These are phyloP conservation scores for Sphagnurus paluster DNA, from an alignment of 1,284 basidiomycete species.

Conservation along the genomic window DNA sequence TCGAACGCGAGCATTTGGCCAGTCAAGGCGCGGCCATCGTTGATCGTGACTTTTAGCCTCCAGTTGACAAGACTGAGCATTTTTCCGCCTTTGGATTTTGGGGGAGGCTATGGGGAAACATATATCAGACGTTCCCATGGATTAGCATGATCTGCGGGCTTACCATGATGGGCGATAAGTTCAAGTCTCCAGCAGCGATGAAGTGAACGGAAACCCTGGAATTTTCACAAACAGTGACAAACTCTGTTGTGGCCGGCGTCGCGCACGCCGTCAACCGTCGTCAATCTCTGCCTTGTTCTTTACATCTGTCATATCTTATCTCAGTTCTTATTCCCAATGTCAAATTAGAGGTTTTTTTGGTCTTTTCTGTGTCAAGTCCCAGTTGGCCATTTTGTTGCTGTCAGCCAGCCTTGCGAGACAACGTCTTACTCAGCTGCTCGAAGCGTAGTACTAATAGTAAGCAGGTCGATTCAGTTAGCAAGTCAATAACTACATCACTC, in stretches of 20 bases:
- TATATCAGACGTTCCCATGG: not conserved
- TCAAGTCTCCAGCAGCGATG: conserved; percentile 24
- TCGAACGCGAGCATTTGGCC: conserved; percentile 99
- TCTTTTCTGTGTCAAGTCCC: too few species aligned
- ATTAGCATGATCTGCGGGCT: conserved; percentile 19
- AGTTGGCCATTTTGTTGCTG: too few species aligned
- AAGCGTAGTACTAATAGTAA: too few species aligned
- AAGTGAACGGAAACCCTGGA: conserved; percentile 16
- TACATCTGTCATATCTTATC: too few species aligned
- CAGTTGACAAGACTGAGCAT: conserved; percentile 99
- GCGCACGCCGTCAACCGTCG: not conserved
- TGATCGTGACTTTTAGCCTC: conserved; percentile 96
- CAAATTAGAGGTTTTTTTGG: too few species aligned
- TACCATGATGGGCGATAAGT: conserved; percentile 60
- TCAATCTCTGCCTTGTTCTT: too few species aligned
- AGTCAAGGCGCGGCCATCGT: conserved; percentile 93
- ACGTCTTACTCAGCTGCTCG: not conserved
- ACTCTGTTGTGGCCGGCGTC: conserved; percentile 17
- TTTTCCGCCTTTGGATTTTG: conserved; percentile 96
- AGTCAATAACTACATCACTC: not conserved
- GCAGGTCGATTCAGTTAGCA: not conserved
- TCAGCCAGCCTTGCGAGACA: not conserved
- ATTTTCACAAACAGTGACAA: conserved; percentile 34
- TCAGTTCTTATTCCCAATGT: too few species aligned
- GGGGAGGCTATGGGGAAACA: conserved; percentile 65